Conservation (phyloP, 441 rosid species). For the Adansonia grandidieri region DNA sequence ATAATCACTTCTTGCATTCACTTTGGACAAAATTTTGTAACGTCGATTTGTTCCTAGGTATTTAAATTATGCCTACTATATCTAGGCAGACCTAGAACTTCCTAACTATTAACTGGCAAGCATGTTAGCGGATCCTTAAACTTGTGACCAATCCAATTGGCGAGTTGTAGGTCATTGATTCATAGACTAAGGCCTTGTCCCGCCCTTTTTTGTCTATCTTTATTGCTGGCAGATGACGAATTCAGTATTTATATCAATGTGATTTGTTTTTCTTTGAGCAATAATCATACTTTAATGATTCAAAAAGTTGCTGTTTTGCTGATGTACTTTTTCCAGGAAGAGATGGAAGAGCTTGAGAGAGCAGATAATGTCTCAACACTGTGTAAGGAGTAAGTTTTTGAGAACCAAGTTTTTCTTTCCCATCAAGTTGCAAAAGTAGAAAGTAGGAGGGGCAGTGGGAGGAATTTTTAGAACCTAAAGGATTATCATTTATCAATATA, state of each 20-base stretch:
- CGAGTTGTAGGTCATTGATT: neutral
- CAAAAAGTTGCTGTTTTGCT: neutral
- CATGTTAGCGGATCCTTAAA: neutral
- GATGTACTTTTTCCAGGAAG: constrained; percentile 50
- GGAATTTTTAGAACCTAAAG: neutral
- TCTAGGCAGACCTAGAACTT: neutral
- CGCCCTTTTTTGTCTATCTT: neutral
- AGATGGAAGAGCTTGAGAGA: constrained; percentile 64
- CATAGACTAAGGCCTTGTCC: neutral
- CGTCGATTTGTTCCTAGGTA: neutral
- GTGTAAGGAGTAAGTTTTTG: constrained; percentile 43
- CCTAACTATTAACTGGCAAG: neutral
- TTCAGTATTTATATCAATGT: neutral
- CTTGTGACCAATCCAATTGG: neutral
- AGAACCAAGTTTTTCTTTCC: no score
- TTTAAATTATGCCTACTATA: neutral
- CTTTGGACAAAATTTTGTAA: neutral
- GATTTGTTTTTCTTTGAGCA: neutral
- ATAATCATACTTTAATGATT: constrained; percentile 8
- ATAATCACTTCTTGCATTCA: neutral
- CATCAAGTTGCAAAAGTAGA: no score
- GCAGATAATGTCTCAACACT: constrained; percentile 53
- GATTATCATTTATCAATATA: neutral
- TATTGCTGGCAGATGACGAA: neutral
- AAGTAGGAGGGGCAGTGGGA: neutral